Evolutionary conservation across 2,329 filamentous ascomycete genomes (phyloP), one percentile per base, ranked within the genome.

Genomic region (Aspergillus quadrilineatus): DNA sequence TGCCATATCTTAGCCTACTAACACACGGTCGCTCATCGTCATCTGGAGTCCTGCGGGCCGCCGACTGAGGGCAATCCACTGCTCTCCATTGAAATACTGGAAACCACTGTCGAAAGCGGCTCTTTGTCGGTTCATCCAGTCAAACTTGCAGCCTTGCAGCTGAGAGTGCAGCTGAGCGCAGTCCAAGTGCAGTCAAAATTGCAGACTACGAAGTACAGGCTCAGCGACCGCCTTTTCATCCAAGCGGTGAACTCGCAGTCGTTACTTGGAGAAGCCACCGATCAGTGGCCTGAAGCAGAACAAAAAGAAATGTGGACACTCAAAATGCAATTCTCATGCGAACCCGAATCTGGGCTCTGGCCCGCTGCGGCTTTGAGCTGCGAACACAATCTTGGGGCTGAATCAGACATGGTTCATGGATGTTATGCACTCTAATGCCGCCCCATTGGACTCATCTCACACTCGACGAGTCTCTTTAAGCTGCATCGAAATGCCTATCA

Each of bases 271-370:
- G 17, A 45, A 45, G 41, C 50, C 49, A 28, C 48, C 28, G 48
- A 32, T 45, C 50, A 10, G 37, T 28, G 17, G 17, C 22, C 22
- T 22, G 22, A 22, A 41, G n/a, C 17, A 37, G 10, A 30, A 39
- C 17, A 53, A 39, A 47, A n/a, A 53, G 39, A 43, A 37, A 54
- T 48, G 52, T 54, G 52, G 52, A 54, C 8, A 28, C 42, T 36
- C 43, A 43, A 53, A 32, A 54, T 48, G 52, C 52, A 48, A 54
- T 42, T 42, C 41, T n/a, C n/a, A 41, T 48, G 36, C 52, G 29
- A 54, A 17, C 29, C 28, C 10, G 43, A 54, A 46, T 42, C n/a
- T 41, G 41, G 17, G 22, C 22, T 42, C n/a, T 41, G 34, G 34
- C 14, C 34, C 34, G 9, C 34, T 37, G 28, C 17, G 34, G 17